phyloP scores from a whole-genome alignment of 2,329 filamentous ascomycete species.

The Fusarium graminum region DNA sequence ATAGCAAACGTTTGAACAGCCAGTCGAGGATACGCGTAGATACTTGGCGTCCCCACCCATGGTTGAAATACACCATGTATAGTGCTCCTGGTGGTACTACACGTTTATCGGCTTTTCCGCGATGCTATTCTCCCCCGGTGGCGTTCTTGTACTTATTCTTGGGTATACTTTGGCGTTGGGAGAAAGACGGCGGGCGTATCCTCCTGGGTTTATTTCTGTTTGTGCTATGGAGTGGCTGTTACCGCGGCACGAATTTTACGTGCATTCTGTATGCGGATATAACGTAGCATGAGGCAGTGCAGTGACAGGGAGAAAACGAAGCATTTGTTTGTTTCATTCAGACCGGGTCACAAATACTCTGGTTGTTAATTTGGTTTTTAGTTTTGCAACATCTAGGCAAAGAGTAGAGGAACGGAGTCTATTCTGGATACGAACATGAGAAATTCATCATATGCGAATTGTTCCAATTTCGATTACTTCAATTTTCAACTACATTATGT shows the following conservation, averaged over 20 bases:
- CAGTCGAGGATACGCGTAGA: neutral
- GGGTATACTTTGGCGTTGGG: constrained; percentile 43
- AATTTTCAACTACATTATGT: neutral
- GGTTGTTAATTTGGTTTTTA: constrained; percentile 28
- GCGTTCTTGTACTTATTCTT: constrained; percentile 41
- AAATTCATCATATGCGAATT: constrained; percentile 30
- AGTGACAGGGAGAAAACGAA: constrained; percentile 10
- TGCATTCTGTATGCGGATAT: constrained; percentile 10
- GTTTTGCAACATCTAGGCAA: constrained; percentile 6
- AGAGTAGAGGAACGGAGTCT: constrained; percentile 29
- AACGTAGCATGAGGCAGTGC: constrained; percentile 12
- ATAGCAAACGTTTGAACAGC: neutral
- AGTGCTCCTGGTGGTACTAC: constrained; percentile 1
- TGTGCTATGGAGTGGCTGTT: constrained; percentile 17
- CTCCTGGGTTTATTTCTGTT: constrained; percentile 21
- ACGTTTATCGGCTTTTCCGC: constrained; percentile 1
- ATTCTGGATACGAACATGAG: constrained; percentile 39
- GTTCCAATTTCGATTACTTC: neutral
- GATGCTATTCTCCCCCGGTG: constrained; percentile 21
- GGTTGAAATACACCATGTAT: constrained; percentile 12
- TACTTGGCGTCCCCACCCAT: neutral
- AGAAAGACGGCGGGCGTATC: constrained; percentile 22
- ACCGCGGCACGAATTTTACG: neutral
- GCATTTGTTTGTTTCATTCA: constrained; percentile 21
- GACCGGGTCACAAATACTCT: constrained; percentile 21